A percentile compares a stretch with the other conserved stretches of the same genome.
Evolutionary conservation across 805 yeast species (phyloP).

Genomic region (Starmerella riodocensis): DNA sequence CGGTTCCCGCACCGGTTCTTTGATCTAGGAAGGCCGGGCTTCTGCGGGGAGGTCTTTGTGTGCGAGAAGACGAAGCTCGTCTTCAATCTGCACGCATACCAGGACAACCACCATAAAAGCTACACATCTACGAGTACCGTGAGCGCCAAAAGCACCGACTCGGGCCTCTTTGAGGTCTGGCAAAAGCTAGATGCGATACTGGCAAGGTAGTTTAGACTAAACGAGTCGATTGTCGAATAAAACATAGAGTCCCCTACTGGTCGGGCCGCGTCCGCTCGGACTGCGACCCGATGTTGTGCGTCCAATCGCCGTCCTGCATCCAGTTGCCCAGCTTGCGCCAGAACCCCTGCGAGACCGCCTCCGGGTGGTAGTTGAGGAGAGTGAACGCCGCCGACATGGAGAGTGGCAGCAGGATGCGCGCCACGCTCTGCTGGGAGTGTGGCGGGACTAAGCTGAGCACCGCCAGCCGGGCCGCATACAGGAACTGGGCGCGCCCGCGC

Average conservation of each 20-base stretch:
- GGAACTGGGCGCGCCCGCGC: conserved; percentile 26
- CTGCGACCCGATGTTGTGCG: conserved; percentile 16
- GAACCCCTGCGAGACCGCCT: conserved; percentile 17
- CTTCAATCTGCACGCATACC: conserved; percentile 13
- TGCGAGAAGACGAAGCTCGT: conserved; percentile 11
- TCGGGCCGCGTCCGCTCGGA: background rate
- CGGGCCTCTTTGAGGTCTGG: conserved; percentile 9
- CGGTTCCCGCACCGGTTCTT: conserved; percentile 10
- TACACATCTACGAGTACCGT: conserved; percentile 12
- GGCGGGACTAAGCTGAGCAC: conserved; percentile 24
- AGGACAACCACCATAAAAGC: conserved; percentile 3
- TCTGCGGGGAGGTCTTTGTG: conserved; percentile 12
- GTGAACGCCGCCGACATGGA: conserved; percentile 22
- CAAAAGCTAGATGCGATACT: conserved; percentile 2
- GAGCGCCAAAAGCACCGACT: conserved; percentile 13
- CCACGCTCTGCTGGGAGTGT: conserved; percentile 24
- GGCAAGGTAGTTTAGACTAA: background rate
- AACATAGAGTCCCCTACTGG: background rate
- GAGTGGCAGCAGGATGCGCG: conserved; percentile 25
- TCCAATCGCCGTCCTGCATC: conserved; percentile 24
- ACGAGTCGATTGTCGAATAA: background rate
- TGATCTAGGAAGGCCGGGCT: conserved; percentile 2
- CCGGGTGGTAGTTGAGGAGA: conserved; percentile 17
- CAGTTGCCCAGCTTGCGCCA: conserved; percentile 25
- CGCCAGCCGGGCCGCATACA: conserved; percentile 29